Evolutionary conservation across 2,329 filamentous ascomycete genomes (phyloP).

Genomic region (Hymenoscyphus repandus): DNA sequence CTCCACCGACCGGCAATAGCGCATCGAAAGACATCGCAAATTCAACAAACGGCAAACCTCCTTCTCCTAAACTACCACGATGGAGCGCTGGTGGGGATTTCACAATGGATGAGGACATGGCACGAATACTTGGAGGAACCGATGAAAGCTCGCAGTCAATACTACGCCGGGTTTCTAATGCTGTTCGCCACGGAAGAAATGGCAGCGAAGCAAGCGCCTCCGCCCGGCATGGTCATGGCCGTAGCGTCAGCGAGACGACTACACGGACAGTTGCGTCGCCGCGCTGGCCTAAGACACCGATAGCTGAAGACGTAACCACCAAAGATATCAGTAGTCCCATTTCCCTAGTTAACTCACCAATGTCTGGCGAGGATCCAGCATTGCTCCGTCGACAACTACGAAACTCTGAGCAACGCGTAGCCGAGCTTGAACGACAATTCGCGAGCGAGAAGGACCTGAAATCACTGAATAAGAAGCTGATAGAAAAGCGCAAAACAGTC

Average conservation of each 20-base stretch:
- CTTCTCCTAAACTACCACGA: slow-evolving; percentile 63
- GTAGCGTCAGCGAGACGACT: slow-evolving; percentile 64
- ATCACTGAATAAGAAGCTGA: slow-evolving; percentile 77
- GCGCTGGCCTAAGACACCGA: slow-evolving; percentile 64
- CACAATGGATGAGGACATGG: slow-evolving; percentile 93
- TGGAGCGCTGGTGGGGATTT: slow-evolving; percentile 82
- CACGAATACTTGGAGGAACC: slow-evolving; percentile 68
- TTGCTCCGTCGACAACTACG: slow-evolving; percentile 71
- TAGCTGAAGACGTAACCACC: slow-evolving; percentile 46
- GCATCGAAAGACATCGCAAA: slow-evolving; percentile 44
- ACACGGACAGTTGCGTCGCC: slow-evolving; percentile 58
- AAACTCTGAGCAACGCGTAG: slow-evolving; percentile 76
- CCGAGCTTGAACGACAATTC: slow-evolving; percentile 80
- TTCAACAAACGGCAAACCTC: slow-evolving; percentile 32
- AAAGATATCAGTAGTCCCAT: slow-evolving; percentile 70
- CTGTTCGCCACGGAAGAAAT: slow-evolving; percentile 86
- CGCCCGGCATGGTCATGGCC: slow-evolving; percentile 46
- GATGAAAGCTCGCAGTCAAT: slow-evolving; percentile 76
- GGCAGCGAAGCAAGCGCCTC: slow-evolving; percentile 60
- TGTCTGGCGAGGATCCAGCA: slow-evolving; percentile 57
- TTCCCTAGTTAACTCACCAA: slow-evolving; percentile 47
- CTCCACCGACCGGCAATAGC: slow-evolving; percentile 19
- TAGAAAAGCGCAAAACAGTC: slow-evolving; percentile 93
- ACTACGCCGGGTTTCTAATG: slow-evolving; percentile 84
- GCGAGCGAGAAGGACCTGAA: slow-evolving; percentile 44